Percentiles rank a stretch among this genome's conserved stretches.
phyloP scores from a whole-genome alignment of 805 yeast species.

The Myxozyma sirexii region DNA sequence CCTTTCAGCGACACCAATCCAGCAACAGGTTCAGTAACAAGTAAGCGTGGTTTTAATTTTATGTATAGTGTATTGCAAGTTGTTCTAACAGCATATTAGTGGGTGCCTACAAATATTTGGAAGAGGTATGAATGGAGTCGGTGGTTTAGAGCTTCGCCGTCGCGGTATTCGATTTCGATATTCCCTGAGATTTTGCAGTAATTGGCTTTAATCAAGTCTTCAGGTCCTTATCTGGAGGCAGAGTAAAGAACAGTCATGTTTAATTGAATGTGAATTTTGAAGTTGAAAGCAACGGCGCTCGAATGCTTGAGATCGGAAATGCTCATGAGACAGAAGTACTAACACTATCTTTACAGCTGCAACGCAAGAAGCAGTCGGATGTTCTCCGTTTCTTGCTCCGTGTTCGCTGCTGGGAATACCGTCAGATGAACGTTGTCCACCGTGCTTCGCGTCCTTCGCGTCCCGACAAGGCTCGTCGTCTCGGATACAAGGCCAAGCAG shows the following conservation, averaged over 20 bases:
- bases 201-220: not conserved
- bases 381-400: slow-evolving; percentile 97
- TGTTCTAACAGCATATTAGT: slow-evolving; percentile 51
- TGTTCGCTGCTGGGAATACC: slow-evolving; percentile 99
- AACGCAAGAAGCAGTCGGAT: slow-evolving; percentile 99
- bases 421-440: slow-evolving; percentile 98
- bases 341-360: slow-evolving; percentile 50
- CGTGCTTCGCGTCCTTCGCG: slow-evolving; percentile 98
- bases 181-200: not conserved
- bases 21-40: slow-evolving; percentile 18
- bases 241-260: not conserved
- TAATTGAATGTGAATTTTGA: not conserved
- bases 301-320: not conserved
- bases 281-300: not conserved
- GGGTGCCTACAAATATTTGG: slow-evolving; percentile 99
- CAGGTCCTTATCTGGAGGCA: not conserved
- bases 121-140: slow-evolving; percentile 55
- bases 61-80: not conserved
- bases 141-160: not conserved
- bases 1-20: slow-evolving; percentile 8
- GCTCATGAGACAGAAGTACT: not conserved
- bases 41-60: slow-evolving; percentile 6
- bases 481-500: slow-evolving; percentile 99
- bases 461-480: slow-evolving; percentile 99
- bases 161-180: not conserved